Percentiles rank a stretch among this genome's conserved stretches.
Evolutionary conservation across 345 rosid genomes (phyloP).

Genomic region (Mallotus nudiflorus): DNA sequence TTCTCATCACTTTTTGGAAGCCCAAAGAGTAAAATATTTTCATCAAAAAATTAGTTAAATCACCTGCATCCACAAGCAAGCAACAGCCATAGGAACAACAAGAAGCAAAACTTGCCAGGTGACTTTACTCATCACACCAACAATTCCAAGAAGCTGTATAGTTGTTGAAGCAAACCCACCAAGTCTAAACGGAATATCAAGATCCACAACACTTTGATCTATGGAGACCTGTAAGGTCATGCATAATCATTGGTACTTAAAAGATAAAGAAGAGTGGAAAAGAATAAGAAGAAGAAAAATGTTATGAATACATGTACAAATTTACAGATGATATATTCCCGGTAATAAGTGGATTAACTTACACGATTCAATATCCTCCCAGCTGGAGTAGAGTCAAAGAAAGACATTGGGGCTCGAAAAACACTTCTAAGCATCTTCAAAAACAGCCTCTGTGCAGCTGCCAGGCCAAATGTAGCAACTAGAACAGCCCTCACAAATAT

Average conservation of each 20-base stretch:
- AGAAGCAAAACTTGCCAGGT: conserved; percentile 99
- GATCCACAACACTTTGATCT: conserved; percentile 99
- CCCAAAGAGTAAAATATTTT: conserved; percentile 9
- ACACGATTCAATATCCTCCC: conserved; percentile 98
- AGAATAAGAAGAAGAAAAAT: conserved; percentile 2
- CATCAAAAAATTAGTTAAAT: conserved; percentile 14
- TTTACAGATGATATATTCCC: not conserved
- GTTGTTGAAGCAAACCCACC: conserved; percentile 99
- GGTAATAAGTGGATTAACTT: conserved; percentile 30
- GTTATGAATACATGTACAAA: not conserved
- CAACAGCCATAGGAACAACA: conserved; percentile 91
- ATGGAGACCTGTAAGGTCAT: conserved; percentile 71
- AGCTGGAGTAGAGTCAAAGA: conserved; percentile 98
- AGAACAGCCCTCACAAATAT: conserved; percentile 94
- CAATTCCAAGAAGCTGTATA: conserved; percentile 93
- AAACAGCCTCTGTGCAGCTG: conserved; percentile 95
- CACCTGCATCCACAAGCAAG: conserved; percentile 99
- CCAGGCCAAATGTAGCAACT: conserved; percentile 97
- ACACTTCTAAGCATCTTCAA: conserved; percentile 90
- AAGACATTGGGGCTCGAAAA: conserved; percentile 96
- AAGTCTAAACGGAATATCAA: conserved; percentile 98
- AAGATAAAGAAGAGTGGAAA: not conserved
- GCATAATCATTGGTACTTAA: not conserved
- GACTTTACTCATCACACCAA: conserved; percentile 90
- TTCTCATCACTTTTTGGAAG: conserved; percentile 9